Conservation (phyloP, 257 asterid genomes). For the Solanum phureja region DNA sequence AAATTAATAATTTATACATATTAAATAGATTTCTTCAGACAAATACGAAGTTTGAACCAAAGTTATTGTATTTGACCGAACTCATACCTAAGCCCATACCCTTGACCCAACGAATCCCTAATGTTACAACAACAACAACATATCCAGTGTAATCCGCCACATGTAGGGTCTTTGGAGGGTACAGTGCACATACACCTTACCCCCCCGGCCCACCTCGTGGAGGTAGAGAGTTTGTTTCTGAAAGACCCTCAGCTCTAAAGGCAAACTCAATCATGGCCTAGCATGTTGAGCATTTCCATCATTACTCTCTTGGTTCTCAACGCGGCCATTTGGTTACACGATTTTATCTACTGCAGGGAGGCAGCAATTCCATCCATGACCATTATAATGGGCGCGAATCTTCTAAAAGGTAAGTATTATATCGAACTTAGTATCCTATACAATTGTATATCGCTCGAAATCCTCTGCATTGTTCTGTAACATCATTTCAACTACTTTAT, state of each 20-base stretch:
- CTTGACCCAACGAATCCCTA: background rate
- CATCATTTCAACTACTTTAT: background rate
- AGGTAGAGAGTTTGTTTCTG: background rate
- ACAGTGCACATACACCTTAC: background rate
- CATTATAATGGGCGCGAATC: conserved; percentile 17
- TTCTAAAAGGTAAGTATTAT: conserved; percentile 4
- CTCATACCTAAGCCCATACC: background rate
- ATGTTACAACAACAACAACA: background rate
- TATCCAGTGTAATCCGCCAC: background rate
- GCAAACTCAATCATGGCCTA: background rate
- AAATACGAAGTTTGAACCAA: background rate
- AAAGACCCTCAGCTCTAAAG: background rate
- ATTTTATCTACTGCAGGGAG: conserved; percentile 1
- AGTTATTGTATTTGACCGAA: background rate
- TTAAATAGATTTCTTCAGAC: background rate
- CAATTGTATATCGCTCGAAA: background rate
- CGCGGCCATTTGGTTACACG: background rate
- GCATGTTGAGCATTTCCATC: background rate
- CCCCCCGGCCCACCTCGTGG: background rate
- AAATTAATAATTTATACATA: background rate
- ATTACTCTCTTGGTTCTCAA: background rate
- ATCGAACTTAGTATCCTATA: background rate
- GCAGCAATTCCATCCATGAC: conserved; percentile 23
- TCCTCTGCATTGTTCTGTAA: background rate
- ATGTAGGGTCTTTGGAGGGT: background rate